Base-by-base conservation (phyloP, 1,139 yeast species). In the Scheffersomyces segobiensis region DNA sequence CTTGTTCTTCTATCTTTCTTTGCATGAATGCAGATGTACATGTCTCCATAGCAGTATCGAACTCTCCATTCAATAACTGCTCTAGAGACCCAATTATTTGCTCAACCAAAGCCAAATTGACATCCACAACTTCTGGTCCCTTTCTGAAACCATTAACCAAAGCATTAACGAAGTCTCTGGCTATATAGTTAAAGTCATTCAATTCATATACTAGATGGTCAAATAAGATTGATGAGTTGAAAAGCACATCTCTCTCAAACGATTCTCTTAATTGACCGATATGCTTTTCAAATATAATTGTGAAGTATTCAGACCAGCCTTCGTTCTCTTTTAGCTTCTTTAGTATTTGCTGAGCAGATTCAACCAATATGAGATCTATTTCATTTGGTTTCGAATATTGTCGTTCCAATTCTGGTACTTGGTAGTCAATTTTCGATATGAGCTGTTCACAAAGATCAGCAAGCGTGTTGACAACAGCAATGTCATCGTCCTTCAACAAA, bases 161-260 rank as follows among this genome's bases (percentile, higher is more conserved):
- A 18, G 60, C 46, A 22, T 61, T 62, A 20, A 62, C 58, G 20
- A 74, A 62, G 14, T 65, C 67, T 3, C 56, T 62, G 5, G 71
- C 60, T 49, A 55, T 47, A 21, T 55, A 70, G 50, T 65, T 65
- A 59, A 65, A 74, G 1, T 68, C 69, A 10, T 67, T 62, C 53
- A 78, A 60, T 51, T 76, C 74, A 26, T 71, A 69, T 2, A 78
- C 67, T 53, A 80, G 65, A 57, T 76, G 72, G 62, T 80, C 84
- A 59, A 76, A 78, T 42, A 86, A 70, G 7, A 84, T 73, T 0
- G 89, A 81, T 0, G 91, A 81, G 62, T 82, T 81, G 60, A 85
- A 79, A 49, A 87, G 69, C 8, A 87, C 77, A 52, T 87, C 87
- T 55, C 77, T 79, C 55, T 86, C 87, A 5, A 85, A 70, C 0